Base-by-base conservation (phyloP, 148 eudicot genomes). In the Cornus controversa region DNA sequence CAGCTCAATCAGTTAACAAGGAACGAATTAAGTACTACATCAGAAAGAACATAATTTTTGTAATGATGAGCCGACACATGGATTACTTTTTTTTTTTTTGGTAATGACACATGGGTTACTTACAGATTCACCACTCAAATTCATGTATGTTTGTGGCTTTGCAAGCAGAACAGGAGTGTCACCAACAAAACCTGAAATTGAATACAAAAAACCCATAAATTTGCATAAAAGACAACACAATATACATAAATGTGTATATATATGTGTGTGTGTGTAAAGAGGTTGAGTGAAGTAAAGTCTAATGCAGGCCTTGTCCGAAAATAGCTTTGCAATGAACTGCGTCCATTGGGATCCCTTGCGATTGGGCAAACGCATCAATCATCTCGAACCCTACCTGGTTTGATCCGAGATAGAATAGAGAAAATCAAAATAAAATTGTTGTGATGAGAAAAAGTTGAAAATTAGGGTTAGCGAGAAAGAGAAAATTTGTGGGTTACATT, bases 101-200 rank as follows among this genome's bases (percentile, higher is more conserved):
- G n/a, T n/a, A n/a, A n/a, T n/a, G 57, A 50, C 4, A 14, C 20
- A 13, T 16, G 18, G 7, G 57, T 50, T 22, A 86, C 95, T 87
- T 74, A 93, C 97, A 79, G 94, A 93, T 89, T 93, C 92, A 67
- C 99, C 98, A 16, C 95, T 89, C 72, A 93, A 83, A 78, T 96
- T 93, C 93, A 90, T 92, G 78, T 90, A 92, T 71, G 97, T 92
- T 80, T 92, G 94, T 60, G 97, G 97, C 83, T 92, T 92, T 34
- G 97, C 99, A 47, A 96, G 84, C 77, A 96, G 86, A 71, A 96
- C 84, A 0, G 97, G 98, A 82, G 82, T 84, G 66, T 86, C 86
- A 64, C 87, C 89, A 22, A 87, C 79, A 72, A 88, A 80, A 66
- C 97, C 98, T 92, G 87, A 64, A 65, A 77, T 57, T 70, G 9